These are phyloP conservation scores for Rhinocladiella mackenziei DNA, from an alignment of 2,329 filamentous ascomycete species.

Conservation along the genomic window DNA sequence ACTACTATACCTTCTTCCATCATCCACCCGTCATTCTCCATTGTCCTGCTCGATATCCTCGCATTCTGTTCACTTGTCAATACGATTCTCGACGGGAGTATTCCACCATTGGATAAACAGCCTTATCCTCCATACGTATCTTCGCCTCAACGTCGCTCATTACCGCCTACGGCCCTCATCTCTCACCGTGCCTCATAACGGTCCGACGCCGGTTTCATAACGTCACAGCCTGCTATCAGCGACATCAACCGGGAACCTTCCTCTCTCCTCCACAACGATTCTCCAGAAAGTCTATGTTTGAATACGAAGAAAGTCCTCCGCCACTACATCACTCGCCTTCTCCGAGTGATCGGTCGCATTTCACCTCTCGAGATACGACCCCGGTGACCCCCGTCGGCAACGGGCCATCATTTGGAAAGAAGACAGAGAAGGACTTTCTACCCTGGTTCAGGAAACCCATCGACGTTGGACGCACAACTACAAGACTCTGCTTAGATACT, in stretches of 20 bases:
- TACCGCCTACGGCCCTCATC: neutral
- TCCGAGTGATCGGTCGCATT: slow-evolving; percentile 45
- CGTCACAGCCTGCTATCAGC: slow-evolving; percentile 9
- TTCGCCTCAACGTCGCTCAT: slow-evolving; percentile 4
- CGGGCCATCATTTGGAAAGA: slow-evolving; percentile 42
- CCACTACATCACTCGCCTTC: slow-evolving; percentile 51
- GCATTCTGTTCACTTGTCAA: too few species aligned
- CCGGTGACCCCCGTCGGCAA: slow-evolving; percentile 48
- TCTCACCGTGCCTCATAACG: slow-evolving; percentile 1
- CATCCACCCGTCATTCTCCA: too few species aligned
- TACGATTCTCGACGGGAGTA: too few species aligned
- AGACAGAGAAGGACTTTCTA: slow-evolving; percentile 39
- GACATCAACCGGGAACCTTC: slow-evolving; percentile 16
- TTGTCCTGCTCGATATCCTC: too few species aligned
- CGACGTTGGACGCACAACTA: slow-evolving; percentile 38
- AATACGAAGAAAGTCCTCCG: slow-evolving; percentile 50
- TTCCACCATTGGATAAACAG: neutral
- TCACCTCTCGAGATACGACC: slow-evolving; percentile 49
- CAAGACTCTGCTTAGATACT: slow-evolving; percentile 37
- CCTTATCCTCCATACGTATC: neutral
- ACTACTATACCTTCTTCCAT: too few species aligned
- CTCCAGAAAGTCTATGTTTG: slow-evolving; percentile 43
- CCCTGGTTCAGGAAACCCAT: slow-evolving; percentile 45
- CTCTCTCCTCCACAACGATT: slow-evolving; percentile 6
- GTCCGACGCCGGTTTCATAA: slow-evolving; percentile 7